phyloP scores from a whole-genome alignment of 257 asterid genomes.

The Capsicum baccatum region DNA sequence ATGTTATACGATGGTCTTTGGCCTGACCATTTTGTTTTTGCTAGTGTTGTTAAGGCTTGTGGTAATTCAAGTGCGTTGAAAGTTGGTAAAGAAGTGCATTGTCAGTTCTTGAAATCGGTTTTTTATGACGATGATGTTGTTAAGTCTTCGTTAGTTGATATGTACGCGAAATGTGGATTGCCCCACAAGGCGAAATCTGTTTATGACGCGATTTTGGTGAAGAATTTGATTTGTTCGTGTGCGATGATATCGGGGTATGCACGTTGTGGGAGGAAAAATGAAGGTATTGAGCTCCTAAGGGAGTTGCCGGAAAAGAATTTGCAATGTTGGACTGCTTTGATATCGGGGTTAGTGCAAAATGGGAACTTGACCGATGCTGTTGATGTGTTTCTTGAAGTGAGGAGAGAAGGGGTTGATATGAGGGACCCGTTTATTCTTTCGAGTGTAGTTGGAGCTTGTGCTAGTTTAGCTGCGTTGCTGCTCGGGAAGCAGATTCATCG shows the following conservation, averaged over 20 bases:
- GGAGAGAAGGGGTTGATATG: slow-evolving; percentile 57
- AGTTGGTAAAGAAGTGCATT: slow-evolving; percentile 71
- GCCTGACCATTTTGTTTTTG: slow-evolving; percentile 70
- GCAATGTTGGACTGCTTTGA: slow-evolving; percentile 66
- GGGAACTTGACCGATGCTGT: slow-evolving; percentile 58
- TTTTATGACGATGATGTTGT: slow-evolving; percentile 67
- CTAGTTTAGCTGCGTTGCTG: slow-evolving; percentile 56
- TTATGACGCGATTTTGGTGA: slow-evolving; percentile 55
- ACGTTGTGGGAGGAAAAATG: slow-evolving; percentile 58
- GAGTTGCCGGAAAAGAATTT: slow-evolving; percentile 51
- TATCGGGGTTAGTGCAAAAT: slow-evolving; percentile 74
- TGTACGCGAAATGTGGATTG: slow-evolving; percentile 72
- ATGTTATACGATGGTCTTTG: slow-evolving; percentile 46
- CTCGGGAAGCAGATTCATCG: slow-evolving; percentile 82
- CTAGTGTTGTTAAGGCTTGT: slow-evolving; percentile 71
- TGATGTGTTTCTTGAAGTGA: slow-evolving; percentile 56
- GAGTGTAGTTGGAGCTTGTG: slow-evolving; percentile 64
- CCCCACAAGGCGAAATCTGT: slow-evolving; percentile 56
- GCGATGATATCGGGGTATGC: slow-evolving; percentile 78
- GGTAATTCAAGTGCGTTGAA: slow-evolving; percentile 47
- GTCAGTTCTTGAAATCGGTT: slow-evolving; percentile 56
- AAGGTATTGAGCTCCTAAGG: slow-evolving; percentile 53
- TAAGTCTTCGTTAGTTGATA: slow-evolving; percentile 78
- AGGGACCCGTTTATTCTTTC: slow-evolving; percentile 62
- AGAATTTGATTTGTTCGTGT: slow-evolving; percentile 67